Base-by-base conservation (phyloP, 805 yeast species). In the Yamadazyma scolyti region DNA sequence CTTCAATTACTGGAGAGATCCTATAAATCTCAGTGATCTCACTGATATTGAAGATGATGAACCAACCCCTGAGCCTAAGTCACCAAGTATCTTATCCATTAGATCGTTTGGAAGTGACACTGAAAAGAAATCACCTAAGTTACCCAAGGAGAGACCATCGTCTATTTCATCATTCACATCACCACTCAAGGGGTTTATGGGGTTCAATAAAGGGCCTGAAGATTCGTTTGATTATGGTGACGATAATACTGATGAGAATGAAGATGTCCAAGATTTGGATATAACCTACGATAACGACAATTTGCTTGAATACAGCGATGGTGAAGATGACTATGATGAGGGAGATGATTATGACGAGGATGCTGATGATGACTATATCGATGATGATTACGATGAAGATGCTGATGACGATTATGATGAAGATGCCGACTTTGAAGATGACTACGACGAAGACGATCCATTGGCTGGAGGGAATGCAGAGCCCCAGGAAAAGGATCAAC, bases 1-100 rank as follows among this genome's bases (percentile, higher is more conserved):
- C 58, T 84, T 84, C 25, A 89, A 84, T 50, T 93, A 73, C 54
- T 93, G 98, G 98, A 67, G 95, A 42, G 90, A 80, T 31, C 94
- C 96, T 1, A 47, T 89, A 16, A 77, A 78, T 38, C 47, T 82
- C 15, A 73, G 75, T 36, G 84, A 79, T 34, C 60, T 57, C 25
- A 71, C 78, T 27, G 85, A 77, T 32, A 50, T 65, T 9, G 76
- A 73, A 38, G 52, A 65, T 35, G 58, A 52, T 12, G 56, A 47
- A 10, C 36, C 20, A 16, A 15, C 23, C 5, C 37, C 37, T 17
- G 39, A 30, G 17, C 55, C 52, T 2, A 41, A 41, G 12, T 44
- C 53, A 12, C 49, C 48, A 12, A 26, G 41, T 17, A 36, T 43
- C 11, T 28, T 37, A 23, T 36, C 48, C 2, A 36, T 40, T 3